Base-by-base conservation (phyloP, 352 stramenopile species). In the Phytophthora fragariaefolia region DNA sequence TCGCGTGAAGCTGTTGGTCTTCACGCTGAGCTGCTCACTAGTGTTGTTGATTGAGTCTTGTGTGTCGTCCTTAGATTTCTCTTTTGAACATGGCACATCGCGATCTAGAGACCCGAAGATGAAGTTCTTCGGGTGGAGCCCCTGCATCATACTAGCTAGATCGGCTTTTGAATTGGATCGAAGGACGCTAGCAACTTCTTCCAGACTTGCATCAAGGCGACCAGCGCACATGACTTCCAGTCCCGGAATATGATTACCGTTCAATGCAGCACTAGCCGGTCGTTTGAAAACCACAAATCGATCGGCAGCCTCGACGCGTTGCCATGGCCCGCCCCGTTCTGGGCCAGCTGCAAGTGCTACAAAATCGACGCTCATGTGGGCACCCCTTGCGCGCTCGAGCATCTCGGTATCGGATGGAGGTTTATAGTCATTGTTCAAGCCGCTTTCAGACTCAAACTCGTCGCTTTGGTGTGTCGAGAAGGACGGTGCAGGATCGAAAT, bases 51-150 rank as follows among this genome's bases (percentile, higher is more conserved):
- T 40, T 2, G n/a, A 18, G 3, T 68, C 40, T 5, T 72, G 47
- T 6, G 58, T 48, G 4, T 65, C 10, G 27, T 58, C 20, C n/a
- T 57, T 15, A 7, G 8, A 26, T 8, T 28, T 2, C 12, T 53
- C 49, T 6, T 15, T 12, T 10, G 49, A 68, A 34, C 65, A 77
- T 13, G 64, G 54, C 4, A 77, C 28, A 12, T 71, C 55, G 4
- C 72, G 69, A 22, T 76, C 73, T 9, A 80, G 36, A 8, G 73
- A 75, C 1, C 69, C 73, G 12, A 80, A 80, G 38, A 80, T 70
- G 47, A 77, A 80, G 12, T 50, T 66, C 34, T 80, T 74, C 10
- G 53, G 20, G 55, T 83, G 60, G 7, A 84, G 52, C 4, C 74
- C 78, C 6, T 50, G 20, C 73, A 84, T 83, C 6, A 59, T 60